Evolutionary conservation across 805 yeast genomes (phyloP).

Genomic region (Kuraishia borneana): DNA sequence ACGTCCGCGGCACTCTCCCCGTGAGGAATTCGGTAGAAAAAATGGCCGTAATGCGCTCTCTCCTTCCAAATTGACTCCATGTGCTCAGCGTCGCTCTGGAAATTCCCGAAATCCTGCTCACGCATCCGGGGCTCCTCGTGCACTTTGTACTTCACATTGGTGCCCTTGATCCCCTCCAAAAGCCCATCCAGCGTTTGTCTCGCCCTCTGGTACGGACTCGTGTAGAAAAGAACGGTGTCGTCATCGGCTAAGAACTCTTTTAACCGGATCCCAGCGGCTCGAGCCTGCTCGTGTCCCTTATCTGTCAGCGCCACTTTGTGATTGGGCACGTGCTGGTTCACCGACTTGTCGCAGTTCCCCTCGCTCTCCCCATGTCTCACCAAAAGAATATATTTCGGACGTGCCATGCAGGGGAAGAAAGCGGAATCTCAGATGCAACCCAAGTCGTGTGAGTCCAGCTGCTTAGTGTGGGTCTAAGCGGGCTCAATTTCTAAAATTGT

Average conservation of each 20-base stretch:
- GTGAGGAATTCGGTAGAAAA: slow-evolving; percentile 81
- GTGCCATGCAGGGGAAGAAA: too few species aligned
- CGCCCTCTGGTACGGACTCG: slow-evolving; percentile 80
- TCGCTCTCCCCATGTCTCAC: slow-evolving; percentile 92
- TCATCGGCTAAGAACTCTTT: slow-evolving; percentile 29
- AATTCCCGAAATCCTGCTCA: slow-evolving; percentile 93
- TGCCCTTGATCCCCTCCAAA: slow-evolving; percentile 34
- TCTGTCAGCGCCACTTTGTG: slow-evolving; percentile 68
- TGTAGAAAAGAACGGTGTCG: slow-evolving; percentile 61
- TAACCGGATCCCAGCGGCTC: slow-evolving; percentile 45
- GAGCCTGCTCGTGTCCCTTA: slow-evolving; percentile 57
- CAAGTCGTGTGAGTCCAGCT: too few species aligned
- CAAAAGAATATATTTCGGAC: slow-evolving; percentile 42
- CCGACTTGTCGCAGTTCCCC: slow-evolving; percentile 77
- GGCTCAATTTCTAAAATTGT: too few species aligned
- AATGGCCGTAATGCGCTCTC: slow-evolving; percentile 79
- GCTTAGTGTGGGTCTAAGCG: too few species aligned
- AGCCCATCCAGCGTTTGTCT: slow-evolving; percentile 74
- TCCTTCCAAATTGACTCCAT: slow-evolving; percentile 80
- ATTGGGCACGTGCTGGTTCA: slow-evolving; percentile 69
- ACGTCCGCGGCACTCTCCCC: slow-evolving; percentile 98
- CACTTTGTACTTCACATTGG: slow-evolving; percentile 37
- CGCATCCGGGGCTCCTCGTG: slow-evolving; percentile 87
- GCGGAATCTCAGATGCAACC: too few species aligned
- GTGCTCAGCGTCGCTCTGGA: slow-evolving; percentile 64